Evolutionary conservation across 495 filamentous ascomycete genomes (phyloP), one percentile per base, ranked within the genome.

Genomic region (Cercophora samala): DNA sequence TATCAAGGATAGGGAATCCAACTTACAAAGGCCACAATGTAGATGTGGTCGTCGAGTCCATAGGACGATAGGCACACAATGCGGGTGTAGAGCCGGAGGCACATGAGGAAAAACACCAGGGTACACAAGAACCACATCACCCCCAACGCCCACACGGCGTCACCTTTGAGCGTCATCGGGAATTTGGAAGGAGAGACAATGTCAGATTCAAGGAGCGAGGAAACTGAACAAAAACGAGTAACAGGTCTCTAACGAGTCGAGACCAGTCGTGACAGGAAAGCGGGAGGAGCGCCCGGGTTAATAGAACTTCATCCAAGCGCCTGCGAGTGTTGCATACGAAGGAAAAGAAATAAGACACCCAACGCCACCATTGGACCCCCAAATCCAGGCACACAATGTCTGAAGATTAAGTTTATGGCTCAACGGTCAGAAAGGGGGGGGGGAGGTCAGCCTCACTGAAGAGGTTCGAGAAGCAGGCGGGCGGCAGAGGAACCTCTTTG

Each of bases 41-140:
- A 78, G 66, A 78, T 71, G 62, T 76, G 70, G 64, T 78, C 76
- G 62, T 78, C 76, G 4, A 68, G 61, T 66, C 76, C 76, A 62
- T 75, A 68, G 21, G 74, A 73, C 15, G 68, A 70, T 6, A 75
- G 51, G 67, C 69, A 74, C 25, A 73, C 68, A 60, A 75, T 63
- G 19, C 76, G 74, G 4, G 74, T 76, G 54, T 78, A 78, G n/a
- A 78, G 55, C 11, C 74, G 68, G 46, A 78, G 73, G n/a, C 69
- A 6, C 22, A 67, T 55, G 5, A 72, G 60, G 15, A 69, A 18
- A 52, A 69, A 67, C 4, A 69, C 68, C 19, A 70, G 32, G 18
- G 23, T 23, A 23, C 23, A 22, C 64, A 75, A 65, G 68, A 71
- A 61, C 76, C 76, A 70, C 69, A 70, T 70, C n/a, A 70, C 60